phyloP scores from a whole-genome alignment of 2,329 filamentous ascomycete species.

The Sclerotinia trifoliorum region DNA sequence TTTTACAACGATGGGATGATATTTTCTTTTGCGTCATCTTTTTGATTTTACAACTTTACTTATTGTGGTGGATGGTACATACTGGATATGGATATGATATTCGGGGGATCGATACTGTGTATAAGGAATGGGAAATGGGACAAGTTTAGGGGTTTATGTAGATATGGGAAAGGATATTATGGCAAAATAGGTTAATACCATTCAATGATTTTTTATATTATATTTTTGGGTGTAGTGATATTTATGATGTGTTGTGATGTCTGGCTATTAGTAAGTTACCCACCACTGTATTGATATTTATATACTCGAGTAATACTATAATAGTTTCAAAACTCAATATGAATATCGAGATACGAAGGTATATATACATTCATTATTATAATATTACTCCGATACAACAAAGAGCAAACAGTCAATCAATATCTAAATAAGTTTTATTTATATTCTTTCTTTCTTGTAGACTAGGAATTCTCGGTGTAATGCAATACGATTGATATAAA shows the following conservation, averaged over 20 bases:
- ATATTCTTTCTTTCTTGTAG: no score
- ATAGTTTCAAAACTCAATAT: no score
- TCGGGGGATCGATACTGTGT: slow-evolving; percentile 9
- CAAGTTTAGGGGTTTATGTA: background rate
- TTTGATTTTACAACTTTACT: background rate
- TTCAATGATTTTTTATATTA: background rate
- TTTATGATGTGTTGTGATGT: background rate
- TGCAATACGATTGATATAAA: no score
- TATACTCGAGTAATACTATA: no score
- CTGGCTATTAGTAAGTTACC: no score
- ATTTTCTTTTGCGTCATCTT: background rate
- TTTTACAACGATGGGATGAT: background rate
- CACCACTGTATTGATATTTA: no score
- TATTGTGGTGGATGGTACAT: slow-evolving; percentile 3
- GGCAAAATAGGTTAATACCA: slow-evolving; percentile 2
- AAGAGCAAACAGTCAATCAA: no score
- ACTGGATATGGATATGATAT: slow-evolving; percentile 12
- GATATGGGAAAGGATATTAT: background rate
- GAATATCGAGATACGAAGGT: no score
- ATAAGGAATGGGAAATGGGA: background rate
- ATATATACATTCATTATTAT: no score
- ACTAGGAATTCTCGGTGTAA: no score
- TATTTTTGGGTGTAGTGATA: background rate
- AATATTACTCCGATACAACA: no score
- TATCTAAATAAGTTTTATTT: no score